Base-by-base conservation (phyloP, 495 filamentous ascomycete genomes). In the Aspergillus panamensis region DNA sequence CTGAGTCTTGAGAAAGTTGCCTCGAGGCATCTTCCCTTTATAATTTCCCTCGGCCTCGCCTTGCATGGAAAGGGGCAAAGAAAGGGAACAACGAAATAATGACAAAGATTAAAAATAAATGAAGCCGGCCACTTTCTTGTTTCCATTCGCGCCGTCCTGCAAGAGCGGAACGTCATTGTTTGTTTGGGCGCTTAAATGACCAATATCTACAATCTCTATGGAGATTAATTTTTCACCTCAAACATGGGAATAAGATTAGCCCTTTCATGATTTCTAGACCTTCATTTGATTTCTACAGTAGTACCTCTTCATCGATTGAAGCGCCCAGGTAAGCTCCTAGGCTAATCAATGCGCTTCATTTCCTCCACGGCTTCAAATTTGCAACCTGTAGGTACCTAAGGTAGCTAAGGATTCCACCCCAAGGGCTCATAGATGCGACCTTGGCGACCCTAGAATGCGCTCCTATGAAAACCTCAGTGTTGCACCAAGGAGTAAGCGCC, bases 61-160 rank as follows among this genome's bases (percentile, higher is more conserved):
- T 25, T 25, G 2, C 25, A 25, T 25, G 35, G 14, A 39, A 39
- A 39, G 8, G 35, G 35, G 8, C 10, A 10, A 10, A 39, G 1
- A 44, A 10, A 16, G 1, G 6, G 17, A 21, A 45, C 9, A 9
- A 20, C 7, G 0, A 17, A 45, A 19, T 4, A 16, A 33, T 33
- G 55, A 37, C 44, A 51, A 5, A 58, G 51, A 45, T 45, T 45
- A 20, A 51, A 45, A 10, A 25, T 25, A 25, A 45, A 13, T 20
- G 16, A 8, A 10, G 39, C 3, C 16, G 49, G 13, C 37, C 20
- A 35, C 48, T 49, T 21, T 25, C 25, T 52, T 62, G 55, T 62
- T 52, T 62, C 55, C 30, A 59, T 59, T 62, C 45, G 60, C 60
- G 60, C 60, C 37, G 44, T 45, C 42, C 45, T 43, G 55, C 12